Evolutionary conservation across 2,329 filamentous ascomycete genomes (phyloP), one percentile per base, ranked within the genome.

Genomic region (Pezicula rhizophila): DNA sequence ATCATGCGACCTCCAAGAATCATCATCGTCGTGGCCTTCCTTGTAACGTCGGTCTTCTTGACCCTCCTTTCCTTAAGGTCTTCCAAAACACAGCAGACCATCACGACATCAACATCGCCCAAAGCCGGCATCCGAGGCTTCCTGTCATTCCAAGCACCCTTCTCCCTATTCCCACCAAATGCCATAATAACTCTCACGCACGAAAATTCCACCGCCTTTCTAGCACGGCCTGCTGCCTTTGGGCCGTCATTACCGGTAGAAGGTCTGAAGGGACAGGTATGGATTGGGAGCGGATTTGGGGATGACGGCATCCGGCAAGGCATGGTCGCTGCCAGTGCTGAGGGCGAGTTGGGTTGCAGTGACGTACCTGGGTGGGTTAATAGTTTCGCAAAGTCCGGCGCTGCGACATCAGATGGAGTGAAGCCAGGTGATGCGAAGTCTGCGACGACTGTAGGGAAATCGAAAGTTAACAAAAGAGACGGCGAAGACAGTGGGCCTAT

Each of bases 171-270:
- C 65, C 91, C 92, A 4, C 91, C 91, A 3, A 96, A 93, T 56
- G 93, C 93, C 42, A 87, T 95, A 61, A 96, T 99, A 65, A 96
- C 89, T 67, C 78, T 99, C 53, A 96, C 91, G 62, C 90, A 97
- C 68, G 93, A 99, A 69, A 99, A 99, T 68, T 96, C 89, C 58
- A 99, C 93, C 11, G 95, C 95, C 59, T 99, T 99, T 70, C 77
- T 95, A 48, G 91, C 93, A 39, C 79, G 93, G 43, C 93, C 93
- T 51, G 93, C 93, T 46, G 91, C 89, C 35, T 99, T 97, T 70
- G 93, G 93, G 0, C 89, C 93, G 4, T 71, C 79, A 35, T 72
- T 99, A 35, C 87, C 87, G 0, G 67, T 74, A 11, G 81, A 79
- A 50, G 92, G 93, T 23, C 70, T 97, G 55, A 95, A 88, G 62